Base-by-base conservation (phyloP, 2,329 filamentous ascomycete species). In the Torrubiellomyces zombiae region DNA sequence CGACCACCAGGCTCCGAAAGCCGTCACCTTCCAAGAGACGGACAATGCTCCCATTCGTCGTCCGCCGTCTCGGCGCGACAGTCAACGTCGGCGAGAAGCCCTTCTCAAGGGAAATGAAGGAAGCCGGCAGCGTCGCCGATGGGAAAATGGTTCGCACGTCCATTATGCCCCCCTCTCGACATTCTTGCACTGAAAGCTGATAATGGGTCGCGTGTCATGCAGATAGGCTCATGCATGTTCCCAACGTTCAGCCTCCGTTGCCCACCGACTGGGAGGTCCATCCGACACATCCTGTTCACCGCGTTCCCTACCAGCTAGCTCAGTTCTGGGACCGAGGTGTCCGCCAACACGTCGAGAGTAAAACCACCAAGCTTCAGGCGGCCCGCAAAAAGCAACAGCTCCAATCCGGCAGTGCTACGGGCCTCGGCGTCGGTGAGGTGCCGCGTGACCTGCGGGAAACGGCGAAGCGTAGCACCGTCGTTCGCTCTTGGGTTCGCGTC, bases 141-240 rank as follows among this genome's bases (percentile, higher is more conserved):
- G 85, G 83, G 89, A 98, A 58, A 98, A 95, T 50, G 80, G 82
- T 91, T n/a, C n/a, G n/a, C n/a, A n/a, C n/a, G n/a, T n/a, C n/a
- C n/a, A n/a, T n/a, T n/a, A n/a, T n/a, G n/a, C n/a, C n/a, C n/a
- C n/a, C n/a, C n/a, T n/a, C n/a, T n/a, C n/a, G n/a, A n/a, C n/a
- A n/a, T n/a, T n/a, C n/a, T n/a, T n/a, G n/a, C n/a, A n/a, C n/a
- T n/a, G n/a, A n/a, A 63, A 36, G 53, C 10, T n/a, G 4, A 14
- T 16, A 8, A 4, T 24, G 6, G 9, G 15, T 17, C 24, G 14
- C 20, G 12, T 30, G 27, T 26, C 24, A 10, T 12, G 27, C 45
- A 91, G 86, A 93, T 53, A 82, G 71, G 36, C 70, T 95, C 33
- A 56, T 93, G 28, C 69, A 74, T 50, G 89, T 95, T 32, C 89